Conservation (phyloP, 176 grass and related monocot species). For the Aegilops tauschii region DNA sequence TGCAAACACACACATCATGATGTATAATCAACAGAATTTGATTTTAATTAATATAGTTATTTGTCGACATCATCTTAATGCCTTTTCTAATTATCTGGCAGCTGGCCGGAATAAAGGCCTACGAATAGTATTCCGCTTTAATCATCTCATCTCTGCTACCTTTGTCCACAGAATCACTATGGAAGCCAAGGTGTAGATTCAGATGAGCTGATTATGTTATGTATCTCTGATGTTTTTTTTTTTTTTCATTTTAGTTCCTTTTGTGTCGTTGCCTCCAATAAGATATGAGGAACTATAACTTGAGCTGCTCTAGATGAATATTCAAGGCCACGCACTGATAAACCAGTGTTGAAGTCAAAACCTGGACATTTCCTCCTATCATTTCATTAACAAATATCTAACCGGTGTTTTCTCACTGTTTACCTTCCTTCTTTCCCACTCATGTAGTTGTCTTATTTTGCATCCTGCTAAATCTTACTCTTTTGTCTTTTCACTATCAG, state of each 20-base stretch:
- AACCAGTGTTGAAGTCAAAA: constrained; percentile 34
- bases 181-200: constrained; percentile 33
- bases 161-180: background rate
- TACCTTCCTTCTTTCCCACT: constrained; percentile 27
- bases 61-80: background rate
- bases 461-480: background rate
- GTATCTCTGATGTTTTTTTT: constrained; percentile 1
- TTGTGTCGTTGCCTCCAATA: constrained; percentile 17
- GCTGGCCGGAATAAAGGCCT: constrained; percentile 1
- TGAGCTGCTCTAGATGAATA: constrained; percentile 38
- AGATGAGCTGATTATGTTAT: constrained; percentile 36
- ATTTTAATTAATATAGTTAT: background rate
- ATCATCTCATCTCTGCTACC: constrained; percentile 28
- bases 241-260: constrained; percentile 31
- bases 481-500: constrained; percentile 27
- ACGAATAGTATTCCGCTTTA: constrained; percentile 28
- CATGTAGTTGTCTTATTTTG: background rate
- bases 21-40: background rate
- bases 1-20: background rate
- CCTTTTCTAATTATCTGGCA: background rate
- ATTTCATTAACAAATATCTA: constrained; percentile 35
- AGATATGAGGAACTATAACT: constrained; percentile 38
- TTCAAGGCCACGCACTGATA: constrained; percentile 27
- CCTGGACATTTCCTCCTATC: constrained; percentile 35
- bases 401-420: constrained; percentile 27